Base-by-base conservation (phyloP, 2,329 filamentous ascomycete genomes). In the Leptographium lundbergii region DNA sequence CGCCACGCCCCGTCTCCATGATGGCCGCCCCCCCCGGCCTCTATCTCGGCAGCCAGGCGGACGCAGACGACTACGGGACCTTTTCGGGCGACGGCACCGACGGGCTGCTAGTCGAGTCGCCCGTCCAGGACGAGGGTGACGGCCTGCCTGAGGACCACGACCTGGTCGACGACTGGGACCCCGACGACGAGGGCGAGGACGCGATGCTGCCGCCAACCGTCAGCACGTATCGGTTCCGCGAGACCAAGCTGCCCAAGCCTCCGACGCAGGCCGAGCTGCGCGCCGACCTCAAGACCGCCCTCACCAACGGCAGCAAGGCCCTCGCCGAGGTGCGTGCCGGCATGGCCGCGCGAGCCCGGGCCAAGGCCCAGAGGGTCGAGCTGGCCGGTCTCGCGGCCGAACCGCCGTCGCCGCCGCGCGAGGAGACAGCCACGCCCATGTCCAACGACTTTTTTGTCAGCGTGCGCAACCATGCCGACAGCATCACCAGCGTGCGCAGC, bases 131-230 rank as follows among this genome's bases (percentile, higher is more conserved):
- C 42, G 71, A 75, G n/a, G n/a, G n/a, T 19, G 32, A 34, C 10
- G 48, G 27, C 51, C 29, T 19, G 6, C 32, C 52, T 32, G 32
- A 22, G 22, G 52, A 36, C 52, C 67, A 69, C 24, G 63, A 68
- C 19, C 63, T 65, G 27, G 69, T 72, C 57, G 67, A 69, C 24
- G 63, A 68, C 17, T 64, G 65, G 29, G 69, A 72, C 57, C 70
- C 74, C 34, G 81, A 87, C 36, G 82, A 86, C 60, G 77, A 78
- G 24, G 88, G 90, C 61, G 81, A 84, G 34, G 81, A 86, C 61
- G 81, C 86, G 61, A 92, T 99, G 84, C 83, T 96, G 4, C 92
- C 94, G n/a, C 94, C 94, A 0, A 99, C 94, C 0, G 90, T 92
- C 48, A 96, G 91, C 78, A 99, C 94, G 3, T 99, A 97, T 72